These are phyloP conservation scores for Arctostaphylos glauca DNA, from an alignment of 148 eudicot genomes.

Conservation along the genomic window DNA sequence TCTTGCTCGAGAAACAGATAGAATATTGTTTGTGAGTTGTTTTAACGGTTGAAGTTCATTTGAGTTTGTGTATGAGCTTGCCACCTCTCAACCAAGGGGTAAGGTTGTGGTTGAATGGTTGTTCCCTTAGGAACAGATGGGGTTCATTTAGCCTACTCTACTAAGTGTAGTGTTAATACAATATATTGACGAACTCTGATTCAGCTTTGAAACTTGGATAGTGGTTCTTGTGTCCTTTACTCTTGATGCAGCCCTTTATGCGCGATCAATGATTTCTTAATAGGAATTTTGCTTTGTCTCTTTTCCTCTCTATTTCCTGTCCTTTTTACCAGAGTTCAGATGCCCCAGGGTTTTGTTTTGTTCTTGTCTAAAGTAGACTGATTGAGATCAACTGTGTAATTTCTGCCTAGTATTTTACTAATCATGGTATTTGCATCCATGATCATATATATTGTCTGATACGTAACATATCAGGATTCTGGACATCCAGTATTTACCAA, in stretches of 20 bases:
- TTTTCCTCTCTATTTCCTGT: not conserved
- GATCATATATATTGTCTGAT: not conserved
- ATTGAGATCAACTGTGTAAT: not conserved
- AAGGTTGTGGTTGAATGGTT: not conserved
- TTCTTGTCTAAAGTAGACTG: not conserved
- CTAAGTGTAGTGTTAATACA: not conserved
- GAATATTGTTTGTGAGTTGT: not conserved
- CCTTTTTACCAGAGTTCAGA: not conserved
- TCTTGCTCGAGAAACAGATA: not conserved
- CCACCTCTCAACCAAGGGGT: not conserved
- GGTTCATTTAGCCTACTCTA: not conserved
- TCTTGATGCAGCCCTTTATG: not conserved
- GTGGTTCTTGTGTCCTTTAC: not conserved
- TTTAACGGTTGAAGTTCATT: not conserved
- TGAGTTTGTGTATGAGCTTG: not conserved
- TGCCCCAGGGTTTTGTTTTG: not conserved
- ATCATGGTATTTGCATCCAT: slow-evolving; percentile 11
- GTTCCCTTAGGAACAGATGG: not conserved
- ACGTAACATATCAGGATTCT: not conserved
- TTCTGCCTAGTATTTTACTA: not conserved
- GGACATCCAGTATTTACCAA: not conserved
- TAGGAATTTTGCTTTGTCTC: not conserved
- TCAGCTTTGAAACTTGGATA: not conserved
- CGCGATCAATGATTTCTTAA: not conserved
- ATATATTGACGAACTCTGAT: not conserved